Percentiles rank a stretch among this genome's conserved stretches.
These are phyloP conservation scores for Vaccinium macrocarpon DNA, from an alignment of 148 eudicot species.

Conservation along the genomic window DNA sequence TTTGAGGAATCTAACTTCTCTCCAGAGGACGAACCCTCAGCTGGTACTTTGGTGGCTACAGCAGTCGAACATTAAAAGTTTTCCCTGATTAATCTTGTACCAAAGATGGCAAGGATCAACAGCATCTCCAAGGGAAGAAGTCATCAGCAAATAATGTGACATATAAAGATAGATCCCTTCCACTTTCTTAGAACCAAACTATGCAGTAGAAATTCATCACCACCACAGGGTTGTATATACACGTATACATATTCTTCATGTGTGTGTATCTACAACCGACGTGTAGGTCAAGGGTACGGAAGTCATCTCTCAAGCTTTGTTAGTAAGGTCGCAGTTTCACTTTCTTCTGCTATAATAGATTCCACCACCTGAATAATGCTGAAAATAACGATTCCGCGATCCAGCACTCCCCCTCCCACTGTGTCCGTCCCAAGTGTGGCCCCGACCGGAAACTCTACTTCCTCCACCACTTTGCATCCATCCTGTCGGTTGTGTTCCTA, in stretches of 20 bases:
- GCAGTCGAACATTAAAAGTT: background rate
- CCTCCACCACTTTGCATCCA: conserved; percentile 61
- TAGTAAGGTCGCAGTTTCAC: conserved; percentile 21
- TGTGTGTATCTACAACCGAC: background rate
- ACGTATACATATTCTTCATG: background rate
- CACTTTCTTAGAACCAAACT: background rate
- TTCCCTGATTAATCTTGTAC: background rate
- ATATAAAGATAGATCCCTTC: conserved; percentile 1
- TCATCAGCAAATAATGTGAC: background rate
- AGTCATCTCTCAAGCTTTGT: background rate
- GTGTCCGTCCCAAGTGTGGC: conserved; percentile 71
- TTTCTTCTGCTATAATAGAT: conserved; percentile 65
- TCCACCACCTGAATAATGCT: conserved; percentile 70
- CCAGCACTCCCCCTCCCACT: conserved; percentile 54
- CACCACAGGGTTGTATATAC: background rate
- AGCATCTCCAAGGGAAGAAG: background rate
- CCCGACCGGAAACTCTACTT: conserved; percentile 47
- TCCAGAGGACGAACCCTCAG: background rate
- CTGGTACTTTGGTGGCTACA: background rate
- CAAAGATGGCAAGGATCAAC: background rate
- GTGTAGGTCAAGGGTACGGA: background rate
- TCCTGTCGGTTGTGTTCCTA: conserved; percentile 45
- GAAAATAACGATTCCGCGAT: conserved; percentile 59
- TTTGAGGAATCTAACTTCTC: background rate
- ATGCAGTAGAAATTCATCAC: background rate